Percentiles rank a stretch among this genome's conserved stretches.
phyloP scores from a whole-genome alignment of 2,329 filamentous ascomycete species.

The Epichloe aotearoae region DNA sequence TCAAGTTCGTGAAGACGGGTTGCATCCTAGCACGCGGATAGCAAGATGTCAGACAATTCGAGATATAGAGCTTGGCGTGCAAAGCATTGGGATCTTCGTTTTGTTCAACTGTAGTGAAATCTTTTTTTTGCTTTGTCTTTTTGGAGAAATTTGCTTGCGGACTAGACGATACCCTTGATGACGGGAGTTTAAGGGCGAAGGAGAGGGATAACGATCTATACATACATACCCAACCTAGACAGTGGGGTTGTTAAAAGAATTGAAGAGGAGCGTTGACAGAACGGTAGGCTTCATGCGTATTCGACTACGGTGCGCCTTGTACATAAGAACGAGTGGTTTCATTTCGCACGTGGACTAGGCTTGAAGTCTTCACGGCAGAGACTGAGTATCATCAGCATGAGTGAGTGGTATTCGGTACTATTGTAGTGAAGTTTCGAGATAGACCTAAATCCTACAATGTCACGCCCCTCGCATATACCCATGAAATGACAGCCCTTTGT shows the following conservation, averaged over 20 bases:
- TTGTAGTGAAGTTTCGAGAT: not conserved
- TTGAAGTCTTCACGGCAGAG: no score
- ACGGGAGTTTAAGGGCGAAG: not conserved
- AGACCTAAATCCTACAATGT: not conserved
- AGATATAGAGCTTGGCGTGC: no score
- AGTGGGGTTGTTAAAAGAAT: not conserved
- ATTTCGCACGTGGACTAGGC: no score
- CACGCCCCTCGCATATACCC: not conserved
- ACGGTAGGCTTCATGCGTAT: no score
- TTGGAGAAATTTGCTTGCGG: not conserved
- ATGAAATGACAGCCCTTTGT: not conserved
- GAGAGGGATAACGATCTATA: not conserved
- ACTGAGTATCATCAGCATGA: not conserved
- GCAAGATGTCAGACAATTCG: no score
- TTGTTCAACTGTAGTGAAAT: no score
- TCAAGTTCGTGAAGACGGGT: no score
- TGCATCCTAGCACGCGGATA: no score
- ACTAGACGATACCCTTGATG: not conserved
- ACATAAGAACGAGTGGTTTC: no score
- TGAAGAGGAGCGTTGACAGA: not conserved
- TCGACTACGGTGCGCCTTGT: no score
- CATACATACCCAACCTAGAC: not conserved
- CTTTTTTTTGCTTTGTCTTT: not conserved
- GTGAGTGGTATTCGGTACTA: not conserved
- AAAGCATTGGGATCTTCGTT: no score